These are phyloP conservation scores for Ogataea naganishii DNA, from an alignment of 805 yeast species.

Conservation along the genomic window DNA sequence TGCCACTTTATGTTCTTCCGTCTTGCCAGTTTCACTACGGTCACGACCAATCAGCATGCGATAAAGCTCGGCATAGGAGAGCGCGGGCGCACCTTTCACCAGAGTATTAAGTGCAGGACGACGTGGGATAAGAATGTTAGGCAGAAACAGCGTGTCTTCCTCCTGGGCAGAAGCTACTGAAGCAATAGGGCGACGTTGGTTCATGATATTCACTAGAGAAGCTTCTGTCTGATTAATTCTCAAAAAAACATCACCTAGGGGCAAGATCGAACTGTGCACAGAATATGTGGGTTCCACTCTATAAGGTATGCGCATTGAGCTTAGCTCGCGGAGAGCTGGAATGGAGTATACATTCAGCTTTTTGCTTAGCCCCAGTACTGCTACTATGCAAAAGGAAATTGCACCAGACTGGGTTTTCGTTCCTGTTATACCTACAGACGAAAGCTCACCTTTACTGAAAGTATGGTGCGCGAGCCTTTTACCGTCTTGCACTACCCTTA, in stretches of 20 bases:
- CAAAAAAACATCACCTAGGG: conserved; percentile 44
- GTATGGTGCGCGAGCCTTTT: conserved; percentile 58
- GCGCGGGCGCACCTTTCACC: conserved; percentile 68
- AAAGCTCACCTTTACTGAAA: conserved; percentile 40
- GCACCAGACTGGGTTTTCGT: conserved; percentile 12
- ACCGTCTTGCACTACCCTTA: conserved; percentile 54
- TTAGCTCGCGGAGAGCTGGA: conserved; percentile 57
- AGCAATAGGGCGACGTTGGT: conserved; percentile 26
- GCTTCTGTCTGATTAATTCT: conserved; percentile 50
- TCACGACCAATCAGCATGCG: conserved; percentile 64
- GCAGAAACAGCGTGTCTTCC: conserved; percentile 61
- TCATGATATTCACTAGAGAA: conserved; percentile 40
- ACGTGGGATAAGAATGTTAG: conserved; percentile 56
- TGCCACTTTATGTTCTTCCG: conserved; percentile 48
- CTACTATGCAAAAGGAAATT: conserved; percentile 20
- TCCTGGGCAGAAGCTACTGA: conserved; percentile 16
- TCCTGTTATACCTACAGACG: conserved; percentile 45
- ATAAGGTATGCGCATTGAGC: conserved; percentile 36
- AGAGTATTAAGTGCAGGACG: conserved; percentile 80
- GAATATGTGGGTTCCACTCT: conserved; percentile 31
- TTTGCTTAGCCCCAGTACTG: conserved; percentile 18
- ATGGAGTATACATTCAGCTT: conserved; percentile 31
- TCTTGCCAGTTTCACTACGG: conserved; percentile 33
- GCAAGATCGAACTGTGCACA: conserved; percentile 32
- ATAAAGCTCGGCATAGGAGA: conserved; percentile 58